Evolutionary conservation across 2,329 filamentous ascomycete species (phyloP).

Genomic region (Ophiostoma australiae): DNA sequence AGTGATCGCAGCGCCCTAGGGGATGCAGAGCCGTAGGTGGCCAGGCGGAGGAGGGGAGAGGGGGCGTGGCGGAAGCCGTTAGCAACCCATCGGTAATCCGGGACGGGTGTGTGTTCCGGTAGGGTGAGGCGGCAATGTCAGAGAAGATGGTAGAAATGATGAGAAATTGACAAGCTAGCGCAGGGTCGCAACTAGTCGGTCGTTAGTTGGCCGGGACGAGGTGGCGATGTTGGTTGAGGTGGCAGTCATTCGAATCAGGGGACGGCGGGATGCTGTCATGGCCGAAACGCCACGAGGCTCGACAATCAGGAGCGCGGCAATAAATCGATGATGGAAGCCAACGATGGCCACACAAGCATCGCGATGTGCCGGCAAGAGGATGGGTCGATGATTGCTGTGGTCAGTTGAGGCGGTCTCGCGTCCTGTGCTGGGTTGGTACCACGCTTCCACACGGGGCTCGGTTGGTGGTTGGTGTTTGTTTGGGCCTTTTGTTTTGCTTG

Average conservation of each 20-base stretch:
- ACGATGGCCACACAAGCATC: background rate
- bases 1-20: constrained; percentile 3
- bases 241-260: background rate
- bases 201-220: background rate
- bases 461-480: background rate
- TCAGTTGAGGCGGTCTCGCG: background rate
- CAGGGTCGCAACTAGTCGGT: background rate
- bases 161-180: background rate
- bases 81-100: constrained; percentile 10
- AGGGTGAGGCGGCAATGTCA: background rate
- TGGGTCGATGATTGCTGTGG: background rate
- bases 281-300: constrained; percentile 9
- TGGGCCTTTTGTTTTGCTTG: background rate
- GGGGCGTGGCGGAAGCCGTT: background rate
- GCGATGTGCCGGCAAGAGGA: background rate
- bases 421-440: background rate
- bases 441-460: background rate
- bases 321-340: background rate
- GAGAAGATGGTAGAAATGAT: background rate
- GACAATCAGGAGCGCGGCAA: background rate
- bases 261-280: background rate
- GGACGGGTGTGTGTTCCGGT: background rate
- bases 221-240: background rate
- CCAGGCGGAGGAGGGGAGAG: background rate
- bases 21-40: background rate